Evolutionary conservation across 2,329 filamentous ascomycete species (phyloP), one percentile per base, ranked within the genome.

Genomic region (Lecanosticta acicola): DNA sequence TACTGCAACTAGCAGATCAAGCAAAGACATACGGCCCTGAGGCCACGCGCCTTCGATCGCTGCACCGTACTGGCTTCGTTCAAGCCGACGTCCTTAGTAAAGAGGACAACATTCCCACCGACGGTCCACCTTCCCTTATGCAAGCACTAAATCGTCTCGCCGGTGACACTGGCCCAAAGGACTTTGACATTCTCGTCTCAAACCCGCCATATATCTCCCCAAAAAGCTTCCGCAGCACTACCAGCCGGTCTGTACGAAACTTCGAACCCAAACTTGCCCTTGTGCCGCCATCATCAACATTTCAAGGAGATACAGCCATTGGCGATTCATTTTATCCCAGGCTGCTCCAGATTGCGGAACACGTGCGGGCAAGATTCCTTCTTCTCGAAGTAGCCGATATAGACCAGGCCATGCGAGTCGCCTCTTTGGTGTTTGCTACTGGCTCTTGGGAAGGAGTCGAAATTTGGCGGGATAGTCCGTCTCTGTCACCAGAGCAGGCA

Each of bases 131-230:
- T 4, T 37, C 54, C 5, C 39, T 56, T 1, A 19, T 46, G 4
- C 40, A 48, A 36, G 53, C 53, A 3, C 41, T 56, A 3, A 39
- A 39, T 3, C 48, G 52, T 3, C 20, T 57, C 2, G 45, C 33
- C 19, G 14, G 16, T 14, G 29, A 43, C 16, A 11, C 34, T 34
- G 9, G 39, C n/a, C 34, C 47, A 7, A 41, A 21, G 7, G 24
- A 29, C 7, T 56, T 55, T 36, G 61, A 94, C 51, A 68, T 97
- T 3, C 67, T 98, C 1, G 78, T 93, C 29, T 85, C 85, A 1
- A 98, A 98, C 60, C 93, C 93, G 13, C 93, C 93, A 0, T 97
- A 97, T 64, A 83, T 97, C 41, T 94, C 89, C 1, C 69, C 73
- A 0, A 55, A 63, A 3, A 78, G 77, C 5, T 89, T 86, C 59